phyloP scores from a whole-genome alignment of 345 rosid genomes.

The Dipteronia sinensis region DNA sequence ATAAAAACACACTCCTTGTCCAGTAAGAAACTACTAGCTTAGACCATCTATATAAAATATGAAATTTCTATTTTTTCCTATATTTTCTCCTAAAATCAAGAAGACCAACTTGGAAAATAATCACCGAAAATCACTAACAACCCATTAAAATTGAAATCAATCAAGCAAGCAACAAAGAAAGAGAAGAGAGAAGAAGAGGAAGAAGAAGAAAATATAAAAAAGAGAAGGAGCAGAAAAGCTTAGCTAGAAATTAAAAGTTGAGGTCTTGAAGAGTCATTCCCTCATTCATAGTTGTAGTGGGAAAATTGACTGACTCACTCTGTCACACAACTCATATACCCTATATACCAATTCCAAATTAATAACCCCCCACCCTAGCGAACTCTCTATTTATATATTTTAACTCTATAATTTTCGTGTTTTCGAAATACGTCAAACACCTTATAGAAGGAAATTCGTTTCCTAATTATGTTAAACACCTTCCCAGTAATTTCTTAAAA shows the following conservation, averaged over 20 bases:
- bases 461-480: too few relatives aligned
- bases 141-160: background rate
- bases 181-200: background rate
- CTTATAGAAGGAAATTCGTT: too few relatives aligned
- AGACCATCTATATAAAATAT: background rate
- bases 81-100: constrained; percentile 17
- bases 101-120: constrained; percentile 10
- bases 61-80: background rate
- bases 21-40: background rate
- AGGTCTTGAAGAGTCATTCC: background rate
- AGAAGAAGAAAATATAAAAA: background rate
- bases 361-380: too few relatives aligned
- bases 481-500: too few relatives aligned
- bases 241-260: background rate
- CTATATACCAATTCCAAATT: background rate
- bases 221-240: background rate
- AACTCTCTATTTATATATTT: too few relatives aligned
- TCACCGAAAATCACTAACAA: background rate
- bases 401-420: too few relatives aligned
- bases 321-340: too few relatives aligned
- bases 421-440: too few relatives aligned
- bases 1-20: background rate
- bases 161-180: too few relatives aligned
- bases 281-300: background rate
- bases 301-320: background rate